Conservation (phyloP, 2,329 filamentous ascomycete species). For the Uncinocarpus reesii region DNA sequence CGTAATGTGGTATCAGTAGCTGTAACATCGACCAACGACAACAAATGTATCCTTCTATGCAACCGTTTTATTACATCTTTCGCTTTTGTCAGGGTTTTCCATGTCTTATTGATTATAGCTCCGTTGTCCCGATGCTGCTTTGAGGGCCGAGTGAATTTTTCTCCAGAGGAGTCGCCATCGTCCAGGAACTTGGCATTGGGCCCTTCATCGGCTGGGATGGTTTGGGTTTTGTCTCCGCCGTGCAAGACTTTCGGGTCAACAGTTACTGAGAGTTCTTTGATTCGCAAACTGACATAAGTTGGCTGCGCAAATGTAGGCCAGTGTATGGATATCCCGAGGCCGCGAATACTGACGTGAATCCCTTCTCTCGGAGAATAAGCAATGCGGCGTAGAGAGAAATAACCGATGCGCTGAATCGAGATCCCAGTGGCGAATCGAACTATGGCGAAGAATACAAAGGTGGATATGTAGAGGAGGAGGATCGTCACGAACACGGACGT, state of each 20-base stretch:
- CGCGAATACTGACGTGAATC: slow-evolving; percentile 76
- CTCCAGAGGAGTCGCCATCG: not conserved
- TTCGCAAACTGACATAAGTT: slow-evolving; percentile 84
- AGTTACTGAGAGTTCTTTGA: slow-evolving; percentile 76
- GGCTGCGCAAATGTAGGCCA: slow-evolving; percentile 93
- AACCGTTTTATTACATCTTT: slow-evolving; percentile 81
- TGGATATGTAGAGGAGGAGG: slow-evolving; percentile 77
- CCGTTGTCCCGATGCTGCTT: slow-evolving; percentile 2
- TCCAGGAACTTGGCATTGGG: not conserved
- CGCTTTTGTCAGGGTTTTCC: slow-evolving; percentile 64
- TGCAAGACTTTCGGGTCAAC: slow-evolving; percentile 56
- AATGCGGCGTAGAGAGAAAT: slow-evolving; percentile 80
- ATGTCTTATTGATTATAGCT: slow-evolving; percentile 52
- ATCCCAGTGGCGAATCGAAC: slow-evolving; percentile 85
- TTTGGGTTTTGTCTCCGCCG: slow-evolving; percentile 14
- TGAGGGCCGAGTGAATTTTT: not conserved
- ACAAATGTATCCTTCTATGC: slow-evolving; percentile 77
- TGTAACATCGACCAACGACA: slow-evolving; percentile 79
- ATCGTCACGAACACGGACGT: slow-evolving; percentile 79
- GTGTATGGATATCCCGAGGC: slow-evolving; percentile 78
- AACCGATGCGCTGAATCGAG: slow-evolving; percentile 90
- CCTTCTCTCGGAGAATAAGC: slow-evolving; percentile 85
- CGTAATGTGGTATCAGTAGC: slow-evolving; percentile 69
- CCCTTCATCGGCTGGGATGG: slow-evolving; percentile 1
- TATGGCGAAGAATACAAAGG: slow-evolving; percentile 88